phyloP scores from a whole-genome alignment of 805 yeast species.

The Yamadazyma paraphyllophila region DNA sequence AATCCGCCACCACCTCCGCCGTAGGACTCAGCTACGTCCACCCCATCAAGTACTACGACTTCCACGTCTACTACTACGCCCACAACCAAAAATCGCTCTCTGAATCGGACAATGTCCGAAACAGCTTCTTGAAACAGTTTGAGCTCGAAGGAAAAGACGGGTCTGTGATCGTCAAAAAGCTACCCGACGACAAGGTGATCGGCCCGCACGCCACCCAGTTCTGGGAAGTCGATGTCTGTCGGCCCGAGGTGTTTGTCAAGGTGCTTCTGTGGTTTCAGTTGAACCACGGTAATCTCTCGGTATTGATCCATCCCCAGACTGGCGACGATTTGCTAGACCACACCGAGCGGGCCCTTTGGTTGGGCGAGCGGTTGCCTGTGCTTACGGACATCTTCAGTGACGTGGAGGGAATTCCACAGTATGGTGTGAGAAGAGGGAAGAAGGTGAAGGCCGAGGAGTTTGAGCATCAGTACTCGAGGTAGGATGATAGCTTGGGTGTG shows the following conservation, averaged over 20 bases:
- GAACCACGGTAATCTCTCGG: conserved; percentile 29
- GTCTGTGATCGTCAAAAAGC: conserved; percentile 26
- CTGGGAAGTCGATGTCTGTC: conserved; percentile 34
- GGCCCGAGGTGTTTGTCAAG: conserved; percentile 28
- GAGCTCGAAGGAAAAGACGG: conserved; percentile 24
- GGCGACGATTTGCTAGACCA: conserved; percentile 29
- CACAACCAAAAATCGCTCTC: conserved; percentile 14
- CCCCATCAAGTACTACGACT: conserved; percentile 32
- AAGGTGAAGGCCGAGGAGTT: conserved; percentile 1
- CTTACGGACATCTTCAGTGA: background rate
- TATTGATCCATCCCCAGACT: conserved; percentile 33
- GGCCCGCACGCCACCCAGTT: conserved; percentile 34
- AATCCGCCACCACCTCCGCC: conserved; percentile 18
- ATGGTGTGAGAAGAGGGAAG: conserved; percentile 24
- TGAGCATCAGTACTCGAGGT: no score
- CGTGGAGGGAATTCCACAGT: conserved; percentile 23
- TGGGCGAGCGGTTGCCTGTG: conserved; percentile 24
- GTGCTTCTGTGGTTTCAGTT: conserved; percentile 31
- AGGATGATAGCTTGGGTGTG: no score
- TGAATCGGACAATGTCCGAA: conserved; percentile 23
- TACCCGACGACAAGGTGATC: conserved; percentile 24
- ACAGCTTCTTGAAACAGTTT: conserved; percentile 23
- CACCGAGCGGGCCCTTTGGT: conserved; percentile 28
- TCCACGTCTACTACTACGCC: conserved; percentile 31
- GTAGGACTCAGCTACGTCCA: conserved; percentile 18